Conservation (phyloP, 345 rosid species). For the Eucalyptus pumila region DNA sequence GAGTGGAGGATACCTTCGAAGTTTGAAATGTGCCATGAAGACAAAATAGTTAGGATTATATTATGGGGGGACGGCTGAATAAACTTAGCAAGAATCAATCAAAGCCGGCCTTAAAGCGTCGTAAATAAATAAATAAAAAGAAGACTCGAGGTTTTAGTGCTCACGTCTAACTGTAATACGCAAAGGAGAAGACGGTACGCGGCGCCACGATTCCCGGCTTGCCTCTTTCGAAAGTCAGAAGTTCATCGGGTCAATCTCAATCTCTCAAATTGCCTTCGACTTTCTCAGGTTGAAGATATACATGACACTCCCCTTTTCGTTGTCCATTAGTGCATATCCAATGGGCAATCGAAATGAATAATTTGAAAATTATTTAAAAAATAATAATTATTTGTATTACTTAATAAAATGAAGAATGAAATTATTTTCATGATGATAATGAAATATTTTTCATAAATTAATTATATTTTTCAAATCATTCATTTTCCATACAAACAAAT, state of each 20-base stretch:
- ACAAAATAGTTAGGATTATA: neutral
- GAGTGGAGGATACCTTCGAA: neutral
- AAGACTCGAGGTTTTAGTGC: neutral
- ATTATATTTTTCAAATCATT: too few relatives aligned
- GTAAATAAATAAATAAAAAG: too few relatives aligned
- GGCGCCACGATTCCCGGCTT: neutral
- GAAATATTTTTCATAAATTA: too few relatives aligned
- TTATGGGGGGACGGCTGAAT: neutral
- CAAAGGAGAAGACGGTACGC: neutral
- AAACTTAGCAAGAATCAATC: neutral
- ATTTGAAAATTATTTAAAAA: rapidly evolving
- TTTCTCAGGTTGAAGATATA: neutral
- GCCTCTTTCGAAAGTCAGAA: neutral
- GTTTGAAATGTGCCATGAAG: neutral
- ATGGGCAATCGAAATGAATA: neutral
- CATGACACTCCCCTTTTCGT: neutral
- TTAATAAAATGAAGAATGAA: too few relatives aligned
- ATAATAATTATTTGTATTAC: too few relatives aligned
- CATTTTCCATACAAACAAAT: too few relatives aligned
- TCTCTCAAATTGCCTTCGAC: neutral
- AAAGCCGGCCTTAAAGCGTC: neutral
- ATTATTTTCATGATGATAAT: neutral
- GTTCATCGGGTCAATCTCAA: neutral
- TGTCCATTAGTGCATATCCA: neutral
- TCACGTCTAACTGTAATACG: neutral